Evolutionary conservation across 306 rosid genomes (phyloP).

Genomic region (Cucurbita moschata): DNA sequence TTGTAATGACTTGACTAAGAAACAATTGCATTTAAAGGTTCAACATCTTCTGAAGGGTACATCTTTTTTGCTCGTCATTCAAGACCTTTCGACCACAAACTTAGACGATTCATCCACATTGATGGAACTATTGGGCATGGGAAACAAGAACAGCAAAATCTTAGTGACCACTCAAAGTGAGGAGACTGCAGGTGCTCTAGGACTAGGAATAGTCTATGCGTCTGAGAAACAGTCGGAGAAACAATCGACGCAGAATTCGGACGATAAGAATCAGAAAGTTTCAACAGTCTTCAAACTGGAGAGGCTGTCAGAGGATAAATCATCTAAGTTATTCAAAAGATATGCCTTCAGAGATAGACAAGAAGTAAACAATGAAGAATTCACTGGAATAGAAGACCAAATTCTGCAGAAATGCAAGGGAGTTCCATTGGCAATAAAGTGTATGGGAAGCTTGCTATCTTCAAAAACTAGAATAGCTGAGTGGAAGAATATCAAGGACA

Average conservation of each 20-base stretch:
- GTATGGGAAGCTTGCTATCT: not conserved
- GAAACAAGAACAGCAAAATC: not conserved
- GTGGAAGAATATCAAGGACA: not conserved
- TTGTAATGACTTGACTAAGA: not conserved
- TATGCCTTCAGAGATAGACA: not conserved
- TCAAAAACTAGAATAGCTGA: not conserved
- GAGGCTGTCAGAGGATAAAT: not conserved
- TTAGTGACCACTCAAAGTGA: not conserved
- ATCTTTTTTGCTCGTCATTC: not conserved
- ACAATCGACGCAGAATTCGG: not conserved
- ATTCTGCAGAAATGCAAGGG: not conserved
- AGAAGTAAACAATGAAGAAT: not conserved
- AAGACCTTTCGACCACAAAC: not conserved
- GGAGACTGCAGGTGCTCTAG: not conserved
- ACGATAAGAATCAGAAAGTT: not conserved
- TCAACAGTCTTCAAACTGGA: not conserved
- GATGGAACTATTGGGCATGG: not conserved
- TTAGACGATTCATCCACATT: not conserved
- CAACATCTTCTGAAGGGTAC: not conserved
- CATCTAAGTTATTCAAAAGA: not conserved
- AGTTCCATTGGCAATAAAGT: conserved; percentile 6
- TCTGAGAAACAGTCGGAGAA: not conserved
- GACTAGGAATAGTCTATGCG: not conserved
- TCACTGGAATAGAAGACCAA: not conserved
- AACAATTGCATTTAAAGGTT: not conserved